phyloP scores from a whole-genome alignment of 768 basidiomycete genomes.

The Hygrocybe punicea region DNA sequence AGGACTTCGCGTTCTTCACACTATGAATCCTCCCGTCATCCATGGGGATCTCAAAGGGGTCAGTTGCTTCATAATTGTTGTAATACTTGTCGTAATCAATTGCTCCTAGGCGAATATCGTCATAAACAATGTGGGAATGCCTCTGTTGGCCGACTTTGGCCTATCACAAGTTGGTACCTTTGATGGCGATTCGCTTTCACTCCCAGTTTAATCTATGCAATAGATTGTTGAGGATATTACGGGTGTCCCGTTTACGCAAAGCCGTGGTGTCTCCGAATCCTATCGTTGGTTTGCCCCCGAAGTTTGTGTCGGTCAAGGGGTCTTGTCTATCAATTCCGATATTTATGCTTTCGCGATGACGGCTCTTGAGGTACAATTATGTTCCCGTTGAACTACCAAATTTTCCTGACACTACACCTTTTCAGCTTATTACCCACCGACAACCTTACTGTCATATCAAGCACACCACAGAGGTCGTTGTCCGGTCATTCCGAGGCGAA shows the following conservation, averaged over 20 bases:
- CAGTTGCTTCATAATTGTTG: conserved; percentile 12
- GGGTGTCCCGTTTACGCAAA: conserved; percentile 56
- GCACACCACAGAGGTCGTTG: conserved; percentile 52
- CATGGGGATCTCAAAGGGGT: conserved; percentile 57
- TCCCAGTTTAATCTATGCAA: neutral
- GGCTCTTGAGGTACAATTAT: conserved; percentile 45
- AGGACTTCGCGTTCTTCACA: conserved; percentile 49
- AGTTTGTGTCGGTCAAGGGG: conserved; percentile 48
- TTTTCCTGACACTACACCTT: too few relatives aligned
- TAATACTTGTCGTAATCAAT: neutral
- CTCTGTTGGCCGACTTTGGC: conserved; percentile 57
- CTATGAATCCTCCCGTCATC: conserved; percentile 48
- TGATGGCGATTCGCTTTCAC: neutral
- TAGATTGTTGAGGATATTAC: conserved; percentile 58
- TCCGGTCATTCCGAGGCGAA: conserved; percentile 29
- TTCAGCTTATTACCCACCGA: conserved; percentile 52
- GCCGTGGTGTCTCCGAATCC: conserved; percentile 43
- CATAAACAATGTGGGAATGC: conserved; percentile 42
- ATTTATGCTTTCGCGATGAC: conserved; percentile 59
- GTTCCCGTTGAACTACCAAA: too few relatives aligned
- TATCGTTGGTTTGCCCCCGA: conserved; percentile 58
- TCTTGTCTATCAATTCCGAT: conserved; percentile 47
- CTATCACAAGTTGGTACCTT: conserved; percentile 44
- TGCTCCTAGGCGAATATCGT: conserved; percentile 45
- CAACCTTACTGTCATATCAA: conserved; percentile 51